Base-by-base conservation (phyloP, 2,329 filamentous ascomycete genomes). In the Sporothrix brunneoviolacea region DNA sequence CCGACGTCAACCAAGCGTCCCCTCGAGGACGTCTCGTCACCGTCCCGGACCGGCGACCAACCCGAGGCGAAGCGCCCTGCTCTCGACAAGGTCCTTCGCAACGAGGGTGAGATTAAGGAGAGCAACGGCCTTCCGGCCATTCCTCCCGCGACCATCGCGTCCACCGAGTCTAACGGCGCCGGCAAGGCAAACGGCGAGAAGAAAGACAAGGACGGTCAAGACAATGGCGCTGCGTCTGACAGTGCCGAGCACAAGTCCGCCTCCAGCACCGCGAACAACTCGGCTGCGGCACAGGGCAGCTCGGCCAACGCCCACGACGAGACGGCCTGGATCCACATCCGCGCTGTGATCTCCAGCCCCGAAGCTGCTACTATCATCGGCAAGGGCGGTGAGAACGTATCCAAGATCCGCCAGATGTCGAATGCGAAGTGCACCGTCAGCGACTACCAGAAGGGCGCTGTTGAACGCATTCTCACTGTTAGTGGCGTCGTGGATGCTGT, bases 341-440 rank as follows among this genome's bases (percentile, higher is more conserved):
- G 93, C 60, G 89, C 93, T 50, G 91, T 96, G 62, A 98, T 98
- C 62, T 95, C 91, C 47, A 98, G 91, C 69, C 89, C 90, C 40
- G 93, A 98, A 70, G 93, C 93, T 59, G 93, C 93, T 35, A 98
- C 93, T 43, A 89, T 96, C 59, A 98, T 98, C 69, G 93, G 93
- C 65, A 98, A 98, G 73, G 91, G 91, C 57, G 93, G 93, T 65
- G 93, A 98, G 75, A 98, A 98, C 64, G 93, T 98, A 42, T 95
- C 91, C 59, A 89, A 95, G 71, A 97, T 98, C 64, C 84, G 93
- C 59, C 89, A 88, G 66, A 78, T 95, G 71, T 96, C 93, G 47
- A 91, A 90, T 61, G 93, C 93, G 59, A 97, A 97, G 73, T 98
- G 93, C 75, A 98, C 93, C 42, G 93, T 98, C 60, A 96, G 91